Evolutionary conservation across 2,329 filamentous ascomycete species (phyloP), one percentile per base, ranked within the genome.

Genomic region (Fusarium tricinctum): DNA sequence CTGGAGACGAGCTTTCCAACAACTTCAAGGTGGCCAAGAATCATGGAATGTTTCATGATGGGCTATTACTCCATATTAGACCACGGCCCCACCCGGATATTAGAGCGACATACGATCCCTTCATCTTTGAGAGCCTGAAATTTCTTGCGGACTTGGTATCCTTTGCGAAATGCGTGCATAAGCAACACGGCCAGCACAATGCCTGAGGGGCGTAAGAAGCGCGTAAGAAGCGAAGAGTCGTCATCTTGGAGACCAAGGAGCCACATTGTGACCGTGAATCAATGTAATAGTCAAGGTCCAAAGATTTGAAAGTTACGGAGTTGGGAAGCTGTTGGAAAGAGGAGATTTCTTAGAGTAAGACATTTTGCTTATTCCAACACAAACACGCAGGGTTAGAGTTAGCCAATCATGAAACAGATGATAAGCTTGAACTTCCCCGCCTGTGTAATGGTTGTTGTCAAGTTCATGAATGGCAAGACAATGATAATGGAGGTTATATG

Each of bases 41-140:
- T 46, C 59, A 70, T 66, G n/a, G 67, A 70, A 50, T 68, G 63
- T 38, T 70, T 65, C 40, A 70, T 70, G 2, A 66, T 58, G 13
- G 68, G 68, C 63, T 70, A 7, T 32, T 2, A 14, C 26, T 39
- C 5, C 15, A 17, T 10, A 22, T 64, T 6, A 64, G 60, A 32
- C 3, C 14, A 15, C 12, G 12, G 2, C 5, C 1, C 10, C 9
- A 5, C 17, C 1, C 8, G 14, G 19, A 1, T 7, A 6, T 5
- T 4, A 4, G 19, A 6, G 5, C n/a, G 17, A 32, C 50, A 30
- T 48, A 63, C 50, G 38, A 63, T 63, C 5, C 51, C 60, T 13
- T 63, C 44, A 13, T 45, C 32, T 30, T 50, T 32, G 6, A 63
- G 33, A 46, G 51, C 39, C 17, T 46, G 33, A 8, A 63, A 63